phyloP scores from a whole-genome alignment of 352 stramenopile species.

The Phytopythium oedochilum region DNA sequence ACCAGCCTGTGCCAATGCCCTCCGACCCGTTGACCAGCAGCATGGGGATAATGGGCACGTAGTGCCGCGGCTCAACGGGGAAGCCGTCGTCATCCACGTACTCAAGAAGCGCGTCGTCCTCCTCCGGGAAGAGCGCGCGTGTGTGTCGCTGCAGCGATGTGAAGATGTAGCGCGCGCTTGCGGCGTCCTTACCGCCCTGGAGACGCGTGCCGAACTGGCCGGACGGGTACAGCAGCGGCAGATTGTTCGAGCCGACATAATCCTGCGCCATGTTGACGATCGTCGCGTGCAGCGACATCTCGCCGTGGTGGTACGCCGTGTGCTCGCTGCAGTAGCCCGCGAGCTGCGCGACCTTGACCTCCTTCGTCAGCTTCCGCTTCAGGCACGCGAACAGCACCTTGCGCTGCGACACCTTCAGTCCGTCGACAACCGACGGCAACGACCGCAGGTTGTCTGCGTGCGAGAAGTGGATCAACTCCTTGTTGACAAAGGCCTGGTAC shows the following conservation, averaged over 20 bases:
- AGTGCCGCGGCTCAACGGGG: conserved; percentile 96
- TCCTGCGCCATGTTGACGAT: conserved; percentile 99
- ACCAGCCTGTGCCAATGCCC: conserved; percentile 99
- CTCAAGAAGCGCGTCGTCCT: conserved; percentile 96
- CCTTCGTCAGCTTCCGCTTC: conserved; percentile 97
- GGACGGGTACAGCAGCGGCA: conserved; percentile 95
- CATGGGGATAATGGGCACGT: conserved; percentile 96
- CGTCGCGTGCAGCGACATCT: conserved; percentile 95
- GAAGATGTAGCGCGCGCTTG: conserved; percentile 99
- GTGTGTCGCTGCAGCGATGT: conserved; percentile 96
- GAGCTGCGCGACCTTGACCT: conserved; percentile 99
- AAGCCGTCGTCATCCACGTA: conserved; percentile 98
- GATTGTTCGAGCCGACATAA: conserved; percentile 98
- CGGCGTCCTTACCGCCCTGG: conserved; percentile 98
- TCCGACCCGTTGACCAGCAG: conserved; percentile 98
- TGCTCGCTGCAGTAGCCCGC: conserved; percentile 97
- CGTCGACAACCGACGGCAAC: conserved; percentile 95
- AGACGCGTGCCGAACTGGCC: conserved; percentile 99
- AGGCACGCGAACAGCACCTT: conserved; percentile 98
- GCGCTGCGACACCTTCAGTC: conserved; percentile 96
- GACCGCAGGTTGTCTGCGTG: conserved; percentile 95
- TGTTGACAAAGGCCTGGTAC: conserved; percentile 98
- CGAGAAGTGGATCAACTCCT: conserved; percentile 99
- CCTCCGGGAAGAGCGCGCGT: conserved; percentile 95
- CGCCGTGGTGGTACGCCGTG: conserved; percentile 99